phyloP scores from a whole-genome alignment of 2,329 filamentous ascomycete genomes.

The Ramularia endophylla region DNA sequence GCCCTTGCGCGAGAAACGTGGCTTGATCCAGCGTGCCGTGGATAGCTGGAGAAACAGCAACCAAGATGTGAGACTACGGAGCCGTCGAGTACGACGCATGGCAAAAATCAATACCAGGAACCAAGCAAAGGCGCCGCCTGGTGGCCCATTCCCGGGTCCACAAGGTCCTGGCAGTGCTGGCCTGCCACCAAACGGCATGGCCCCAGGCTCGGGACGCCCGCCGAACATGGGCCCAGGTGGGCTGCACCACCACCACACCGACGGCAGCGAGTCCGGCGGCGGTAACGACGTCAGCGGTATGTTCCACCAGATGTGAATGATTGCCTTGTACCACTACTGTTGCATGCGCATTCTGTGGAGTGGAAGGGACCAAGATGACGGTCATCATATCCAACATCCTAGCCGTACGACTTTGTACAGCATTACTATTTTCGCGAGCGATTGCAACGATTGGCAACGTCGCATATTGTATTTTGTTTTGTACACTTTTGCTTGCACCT shows the following conservation, averaged over 20 bases:
- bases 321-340: conserved; percentile 36
- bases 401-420: conserved; percentile 23
- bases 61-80: conserved; percentile 85
- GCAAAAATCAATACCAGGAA: conserved; percentile 83
- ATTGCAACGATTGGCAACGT: conserved; percentile 3
- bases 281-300: conserved; percentile 82
- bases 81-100: conserved; percentile 86
- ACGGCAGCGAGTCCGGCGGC: conserved; percentile 60
- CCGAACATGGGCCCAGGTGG: conserved; percentile 55
- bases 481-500: conserved; percentile 27
- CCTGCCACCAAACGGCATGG: conserved; percentile 61
- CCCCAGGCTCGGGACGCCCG: conserved; percentile 46
- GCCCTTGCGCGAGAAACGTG: conserved; percentile 83
- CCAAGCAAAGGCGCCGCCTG: conserved; percentile 19
- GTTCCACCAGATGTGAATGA: conserved; percentile 80
- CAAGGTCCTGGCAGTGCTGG: conserved; percentile 50
- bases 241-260: conserved; percentile 66
- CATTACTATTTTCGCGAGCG: conserved; percentile 16
- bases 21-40: conserved; percentile 91
- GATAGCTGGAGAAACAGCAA: conserved; percentile 99
- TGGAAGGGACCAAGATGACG: conserved; percentile 14
- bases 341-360: conserved; percentile 16
- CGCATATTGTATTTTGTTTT: conserved; percentile 23
- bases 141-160: conserved; percentile 54
- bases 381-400: conserved; percentile 17